Conservation (phyloP, 2,329 filamentous ascomycete species). For the Tothia fuscella region DNA sequence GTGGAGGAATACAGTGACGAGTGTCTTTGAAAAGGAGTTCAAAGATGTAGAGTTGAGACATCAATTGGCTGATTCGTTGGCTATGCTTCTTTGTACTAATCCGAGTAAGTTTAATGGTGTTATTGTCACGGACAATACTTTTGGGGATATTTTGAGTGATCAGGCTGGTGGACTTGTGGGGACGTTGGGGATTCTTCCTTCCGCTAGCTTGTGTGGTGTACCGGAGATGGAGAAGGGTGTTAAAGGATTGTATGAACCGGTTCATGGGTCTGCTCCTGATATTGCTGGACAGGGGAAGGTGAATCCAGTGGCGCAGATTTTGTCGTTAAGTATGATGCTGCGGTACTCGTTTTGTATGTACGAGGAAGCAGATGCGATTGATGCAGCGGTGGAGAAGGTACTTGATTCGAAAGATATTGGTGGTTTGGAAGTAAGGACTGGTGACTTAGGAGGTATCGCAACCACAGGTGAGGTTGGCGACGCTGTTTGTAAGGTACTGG, state of each 20-base stretch:
- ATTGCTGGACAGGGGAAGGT: slow-evolving; percentile 22
- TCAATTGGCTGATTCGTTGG: slow-evolving; percentile 37
- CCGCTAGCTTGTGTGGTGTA: slow-evolving; percentile 31
- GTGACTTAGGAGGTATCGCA: slow-evolving; percentile 6
- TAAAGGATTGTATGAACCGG: slow-evolving; percentile 21
- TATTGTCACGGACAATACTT: slow-evolving; percentile 37
- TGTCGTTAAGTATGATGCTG: slow-evolving; percentile 24
- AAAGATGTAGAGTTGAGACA: slow-evolving; percentile 32
- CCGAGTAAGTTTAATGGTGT: slow-evolving; percentile 38
- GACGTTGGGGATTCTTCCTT: slow-evolving; percentile 34
- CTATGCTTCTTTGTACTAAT: slow-evolving; percentile 37
- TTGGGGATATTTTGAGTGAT: slow-evolving; percentile 37
- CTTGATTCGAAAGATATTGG: slow-evolving; percentile 5
- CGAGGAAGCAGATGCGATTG: slow-evolving; percentile 3
- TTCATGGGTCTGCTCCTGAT: slow-evolving; percentile 23
- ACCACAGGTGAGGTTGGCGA: slow-evolving; percentile 7
- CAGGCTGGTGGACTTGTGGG: slow-evolving; percentile 35
- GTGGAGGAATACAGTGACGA: slow-evolving; percentile 34
- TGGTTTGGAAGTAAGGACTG: slow-evolving; percentile 5
- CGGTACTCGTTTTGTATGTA: slow-evolving; percentile 16
- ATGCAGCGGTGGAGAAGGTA: slow-evolving; percentile 2
- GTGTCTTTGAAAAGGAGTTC: slow-evolving; percentile 32
- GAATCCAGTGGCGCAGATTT: slow-evolving; percentile 21
- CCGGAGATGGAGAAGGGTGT: slow-evolving; percentile 15
- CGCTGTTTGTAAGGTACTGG: slow-evolving; percentile 4